A percentile compares a stretch with the other conserved stretches of the same genome.
phyloP scores from a whole-genome alignment of 495 filamentous ascomycete species.

The Daldinia vernicosa region DNA sequence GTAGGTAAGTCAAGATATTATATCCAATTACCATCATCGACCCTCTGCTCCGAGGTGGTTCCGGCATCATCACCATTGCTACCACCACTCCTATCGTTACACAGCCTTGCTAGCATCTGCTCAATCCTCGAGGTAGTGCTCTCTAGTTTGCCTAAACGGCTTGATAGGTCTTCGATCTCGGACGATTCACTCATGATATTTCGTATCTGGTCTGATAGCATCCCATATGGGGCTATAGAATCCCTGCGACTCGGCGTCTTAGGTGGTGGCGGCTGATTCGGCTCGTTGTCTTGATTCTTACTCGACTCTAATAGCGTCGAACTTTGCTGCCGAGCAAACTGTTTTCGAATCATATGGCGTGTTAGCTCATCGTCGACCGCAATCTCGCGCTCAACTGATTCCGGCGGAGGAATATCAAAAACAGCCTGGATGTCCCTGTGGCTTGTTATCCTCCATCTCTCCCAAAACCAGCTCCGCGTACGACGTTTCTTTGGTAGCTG shows the following conservation, averaged over 20 bases:
- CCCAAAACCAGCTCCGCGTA: constrained; percentile 51
- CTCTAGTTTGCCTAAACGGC: constrained; percentile 52
- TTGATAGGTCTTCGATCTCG: constrained; percentile 47
- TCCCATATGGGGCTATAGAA: constrained; percentile 55
- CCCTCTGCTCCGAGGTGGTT: constrained; percentile 7
- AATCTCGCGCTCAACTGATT: constrained; percentile 63
- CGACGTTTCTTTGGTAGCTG: constrained; percentile 39
- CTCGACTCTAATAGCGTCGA: constrained; percentile 35
- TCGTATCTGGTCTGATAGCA: constrained; percentile 50
- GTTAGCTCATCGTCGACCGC: constrained; percentile 63
- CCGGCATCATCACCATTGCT: background rate
- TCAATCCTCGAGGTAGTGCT: constrained; percentile 51
- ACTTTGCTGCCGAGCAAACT: constrained; percentile 53
- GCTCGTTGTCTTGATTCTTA: constrained; percentile 27
- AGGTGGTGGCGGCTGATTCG: constrained; percentile 13
- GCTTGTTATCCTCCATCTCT: constrained; percentile 61
- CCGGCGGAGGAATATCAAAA: constrained; percentile 72
- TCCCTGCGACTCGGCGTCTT: constrained; percentile 53
- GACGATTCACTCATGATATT: constrained; percentile 51
- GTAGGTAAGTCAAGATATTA: background rate
- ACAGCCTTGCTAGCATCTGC: constrained; percentile 46
- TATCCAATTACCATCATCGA: background rate
- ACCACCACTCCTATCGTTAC: constrained; percentile 7
- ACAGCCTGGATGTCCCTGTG: constrained; percentile 74
- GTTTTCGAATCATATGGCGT: constrained; percentile 57